Conservation (phyloP, 2,329 filamentous ascomycete species). For the Monilinia vaccinii-corymbosi region DNA sequence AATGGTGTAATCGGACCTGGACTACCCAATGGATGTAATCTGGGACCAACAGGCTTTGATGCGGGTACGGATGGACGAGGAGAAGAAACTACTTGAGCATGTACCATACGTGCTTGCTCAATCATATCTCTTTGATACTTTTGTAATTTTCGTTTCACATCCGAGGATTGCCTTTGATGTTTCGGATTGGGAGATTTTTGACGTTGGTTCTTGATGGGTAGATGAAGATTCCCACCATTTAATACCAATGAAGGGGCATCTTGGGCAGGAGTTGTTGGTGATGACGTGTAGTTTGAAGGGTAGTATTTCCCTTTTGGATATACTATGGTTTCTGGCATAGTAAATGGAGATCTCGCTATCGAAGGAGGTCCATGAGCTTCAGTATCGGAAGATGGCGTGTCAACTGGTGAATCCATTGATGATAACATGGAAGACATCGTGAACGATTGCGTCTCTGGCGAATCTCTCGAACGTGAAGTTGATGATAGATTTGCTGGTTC, state of each 20-base stretch:
- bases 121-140: constrained; percentile 56
- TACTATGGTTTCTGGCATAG: constrained; percentile 17
- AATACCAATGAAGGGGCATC: constrained; percentile 8
- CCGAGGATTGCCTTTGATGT: constrained; percentile 35
- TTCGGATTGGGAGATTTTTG: constrained; percentile 27
- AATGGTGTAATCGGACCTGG: constrained; percentile 55
- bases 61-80: constrained; percentile 22
- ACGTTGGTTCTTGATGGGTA: constrained; percentile 25
- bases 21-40: constrained; percentile 45
- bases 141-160: constrained; percentile 42
- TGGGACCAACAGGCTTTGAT: constrained; percentile 40
- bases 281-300: constrained; percentile 48
- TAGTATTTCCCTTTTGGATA: constrained; percentile 55
- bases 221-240: constrained; percentile 22
- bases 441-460: constrained; percentile 25
- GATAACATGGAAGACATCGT: constrained; percentile 20
- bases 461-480: constrained; percentile 24
- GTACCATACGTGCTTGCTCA: constrained; percentile 43
- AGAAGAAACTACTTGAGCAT: constrained; percentile 18
- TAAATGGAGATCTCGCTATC: constrained; percentile 9
- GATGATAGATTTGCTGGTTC: constrained; percentile 6
- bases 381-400: constrained; percentile 10
- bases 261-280: constrained; percentile 16
- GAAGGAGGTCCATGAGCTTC: constrained; percentile 6
- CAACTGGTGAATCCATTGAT: constrained; percentile 5